Conservation (phyloP, 352 stramenopile species). For the Peronospora tabacina region DNA sequence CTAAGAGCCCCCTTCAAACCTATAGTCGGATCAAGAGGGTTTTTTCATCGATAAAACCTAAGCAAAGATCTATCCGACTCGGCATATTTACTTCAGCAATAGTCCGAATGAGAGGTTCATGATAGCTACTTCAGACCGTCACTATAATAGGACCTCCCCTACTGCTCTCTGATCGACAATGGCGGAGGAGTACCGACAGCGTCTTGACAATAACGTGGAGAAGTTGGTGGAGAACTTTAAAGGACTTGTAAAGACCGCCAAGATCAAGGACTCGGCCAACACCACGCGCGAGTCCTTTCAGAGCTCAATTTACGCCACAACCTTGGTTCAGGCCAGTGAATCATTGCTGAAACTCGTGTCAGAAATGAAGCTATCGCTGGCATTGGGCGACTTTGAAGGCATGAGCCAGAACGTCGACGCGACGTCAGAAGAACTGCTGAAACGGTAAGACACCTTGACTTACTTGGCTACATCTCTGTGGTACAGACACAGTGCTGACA, state of each 20-base stretch:
- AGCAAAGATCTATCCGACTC: slow-evolving; percentile 24
- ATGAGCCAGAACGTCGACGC: slow-evolving; percentile 82
- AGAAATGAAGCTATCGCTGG: slow-evolving; percentile 76
- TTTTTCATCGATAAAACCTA: slow-evolving; percentile 24
- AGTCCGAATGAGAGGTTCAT: not conserved
- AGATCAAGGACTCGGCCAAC: slow-evolving; percentile 77
- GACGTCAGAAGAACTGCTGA: slow-evolving; percentile 58
- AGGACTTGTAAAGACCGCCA: slow-evolving; percentile 70
- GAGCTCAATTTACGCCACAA: slow-evolving; percentile 77
- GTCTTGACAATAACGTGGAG: slow-evolving; percentile 83
- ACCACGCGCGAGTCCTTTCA: slow-evolving; percentile 74
- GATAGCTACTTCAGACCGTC: not conserved
- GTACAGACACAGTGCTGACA: not conserved
- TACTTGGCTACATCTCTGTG: not conserved
- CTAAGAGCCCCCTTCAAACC: slow-evolving; percentile 9
- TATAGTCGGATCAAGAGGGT: slow-evolving; percentile 16
- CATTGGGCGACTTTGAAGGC: slow-evolving; percentile 74
- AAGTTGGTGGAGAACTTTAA: slow-evolving; percentile 86
- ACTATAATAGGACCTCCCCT: not conserved
- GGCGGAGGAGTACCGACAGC: slow-evolving; percentile 80
- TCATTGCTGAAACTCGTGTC: slow-evolving; percentile 73
- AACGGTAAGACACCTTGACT: slow-evolving; percentile 30
- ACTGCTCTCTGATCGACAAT: slow-evolving; percentile 22
- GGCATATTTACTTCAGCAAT: not conserved
- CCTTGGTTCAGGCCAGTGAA: slow-evolving; percentile 71